phyloP scores from a whole-genome alignment of 179 eudicot species.

The Actinidia chinensis region DNA sequence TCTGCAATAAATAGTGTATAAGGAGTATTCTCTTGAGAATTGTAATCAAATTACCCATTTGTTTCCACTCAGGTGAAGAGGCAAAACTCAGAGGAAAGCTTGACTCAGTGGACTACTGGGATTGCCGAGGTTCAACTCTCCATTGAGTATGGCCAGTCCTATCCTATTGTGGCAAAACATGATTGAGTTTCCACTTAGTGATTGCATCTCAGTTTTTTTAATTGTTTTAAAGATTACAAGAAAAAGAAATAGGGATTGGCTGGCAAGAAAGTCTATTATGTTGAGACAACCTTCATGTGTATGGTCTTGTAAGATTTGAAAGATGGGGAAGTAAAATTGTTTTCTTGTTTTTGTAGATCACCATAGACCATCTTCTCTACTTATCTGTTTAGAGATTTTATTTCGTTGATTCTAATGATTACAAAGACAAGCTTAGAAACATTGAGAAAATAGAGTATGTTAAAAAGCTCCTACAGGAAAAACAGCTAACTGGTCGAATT shows the following conservation, averaged over 20 bases:
- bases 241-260: background rate
- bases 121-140: slow-evolving; percentile 98
- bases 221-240: background rate
- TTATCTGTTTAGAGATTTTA: background rate
- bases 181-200: background rate
- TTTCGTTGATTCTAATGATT: slow-evolving; percentile 15
- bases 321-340: background rate
- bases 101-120: slow-evolving; percentile 99
- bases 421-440: slow-evolving; percentile 81
- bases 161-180: background rate
- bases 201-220: background rate
- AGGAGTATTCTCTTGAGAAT: background rate
- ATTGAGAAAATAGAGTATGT: slow-evolving; percentile 99
- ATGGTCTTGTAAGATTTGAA: background rate
- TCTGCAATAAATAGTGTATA: background rate
- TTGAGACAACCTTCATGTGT: background rate
- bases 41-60: background rate
- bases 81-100: slow-evolving; percentile 87
- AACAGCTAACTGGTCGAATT: slow-evolving; percentile 64
- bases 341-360: background rate
- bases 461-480: slow-evolving; percentile 89
- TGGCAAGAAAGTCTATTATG: background rate
- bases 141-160: slow-evolving; percentile 62
- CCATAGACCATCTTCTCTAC: background rate
- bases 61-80: slow-evolving; percentile 59